Percentiles rank a stretch among this genome's conserved stretches.
These are phyloP conservation scores for Neurospora pannonica DNA, from an alignment of 495 filamentous ascomycete genomes.

Conservation along the genomic window DNA sequence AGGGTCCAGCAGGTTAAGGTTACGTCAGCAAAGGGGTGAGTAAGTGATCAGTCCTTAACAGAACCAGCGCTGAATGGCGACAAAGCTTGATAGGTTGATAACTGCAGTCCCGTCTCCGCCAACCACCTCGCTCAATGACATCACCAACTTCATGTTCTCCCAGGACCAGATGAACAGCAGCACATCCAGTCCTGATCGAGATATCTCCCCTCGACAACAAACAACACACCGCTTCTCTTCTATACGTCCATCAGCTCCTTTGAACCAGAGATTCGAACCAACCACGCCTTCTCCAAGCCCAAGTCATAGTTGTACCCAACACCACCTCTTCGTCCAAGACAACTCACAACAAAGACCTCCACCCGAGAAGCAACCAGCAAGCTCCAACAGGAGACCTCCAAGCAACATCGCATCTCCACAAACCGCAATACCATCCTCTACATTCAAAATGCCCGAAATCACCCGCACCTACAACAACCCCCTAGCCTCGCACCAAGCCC, in stretches of 20 bases:
- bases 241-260: background rate
- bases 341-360: background rate
- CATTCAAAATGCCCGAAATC: background rate
- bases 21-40: background rate
- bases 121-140: background rate
- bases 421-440: background rate
- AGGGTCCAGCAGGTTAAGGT: background rate
- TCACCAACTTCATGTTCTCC: background rate
- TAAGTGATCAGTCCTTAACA: background rate
- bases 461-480: conserved; percentile 2
- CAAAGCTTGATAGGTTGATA: background rate
- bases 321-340: background rate
- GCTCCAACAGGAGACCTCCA: background rate
- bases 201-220: background rate
- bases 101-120: background rate
- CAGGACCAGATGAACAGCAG: background rate
- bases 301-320: background rate
- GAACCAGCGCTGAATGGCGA: background rate
- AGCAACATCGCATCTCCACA: background rate
- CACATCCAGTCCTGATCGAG: too few relatives aligned
- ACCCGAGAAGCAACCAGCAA: background rate
- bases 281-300: background rate
- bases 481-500: background rate
- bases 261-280: background rate
- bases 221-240: background rate